Conservation (phyloP, 2,329 filamentous ascomycete species). For the Pseudopithomyces maydicus region DNA sequence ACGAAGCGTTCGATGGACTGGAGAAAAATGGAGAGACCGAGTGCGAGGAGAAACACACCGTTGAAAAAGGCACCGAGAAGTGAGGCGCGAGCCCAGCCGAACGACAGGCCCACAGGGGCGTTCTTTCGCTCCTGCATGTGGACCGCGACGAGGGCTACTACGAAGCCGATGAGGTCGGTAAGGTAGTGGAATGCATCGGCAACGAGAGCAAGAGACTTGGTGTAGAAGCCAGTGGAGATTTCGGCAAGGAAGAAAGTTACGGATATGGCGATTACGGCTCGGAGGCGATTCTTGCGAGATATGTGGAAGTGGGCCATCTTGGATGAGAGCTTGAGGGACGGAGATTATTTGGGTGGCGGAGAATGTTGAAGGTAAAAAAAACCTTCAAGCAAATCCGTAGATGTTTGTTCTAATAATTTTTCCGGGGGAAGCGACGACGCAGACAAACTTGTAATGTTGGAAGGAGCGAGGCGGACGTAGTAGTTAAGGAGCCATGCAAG, state of each 20-base stretch:
- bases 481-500: not conserved
- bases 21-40: conserved; percentile 73
- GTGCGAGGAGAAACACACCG: conserved; percentile 72
- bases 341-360: not conserved
- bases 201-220: conserved; percentile 71
- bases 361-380: too few species aligned
- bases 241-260: conserved; percentile 54
- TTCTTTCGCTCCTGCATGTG: conserved; percentile 60
- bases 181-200: conserved; percentile 82
- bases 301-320: conserved; percentile 22
- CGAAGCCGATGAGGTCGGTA: conserved; percentile 72
- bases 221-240: conserved; percentile 67
- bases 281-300: conserved; percentile 38
- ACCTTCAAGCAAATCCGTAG: too few species aligned
- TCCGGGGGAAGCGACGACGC: too few species aligned
- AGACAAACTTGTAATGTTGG: too few species aligned
- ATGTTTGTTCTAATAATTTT: too few species aligned
- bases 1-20: conserved; percentile 76
- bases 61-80: conserved; percentile 81
- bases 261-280: conserved; percentile 52
- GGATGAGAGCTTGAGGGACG: not conserved
- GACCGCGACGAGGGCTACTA: conserved; percentile 68
- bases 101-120: conserved; percentile 66
- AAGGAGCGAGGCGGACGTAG: too few species aligned
- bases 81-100: conserved; percentile 78